Conservation (phyloP, 306 rosid species). For the Lathyrus oleraceus region DNA sequence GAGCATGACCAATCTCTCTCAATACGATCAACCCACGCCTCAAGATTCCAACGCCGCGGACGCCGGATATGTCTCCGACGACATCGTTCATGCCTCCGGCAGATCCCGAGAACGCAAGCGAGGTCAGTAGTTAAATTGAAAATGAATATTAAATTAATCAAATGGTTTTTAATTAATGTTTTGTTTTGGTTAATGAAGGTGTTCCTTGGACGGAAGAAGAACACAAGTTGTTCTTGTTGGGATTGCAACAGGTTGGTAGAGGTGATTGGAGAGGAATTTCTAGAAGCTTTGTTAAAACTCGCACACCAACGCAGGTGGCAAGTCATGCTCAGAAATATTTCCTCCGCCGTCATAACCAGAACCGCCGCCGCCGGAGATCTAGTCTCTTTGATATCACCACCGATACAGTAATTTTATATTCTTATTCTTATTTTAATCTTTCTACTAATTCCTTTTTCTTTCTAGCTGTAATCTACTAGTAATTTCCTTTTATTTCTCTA, state of each 20-base stretch:
- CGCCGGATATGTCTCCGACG: conserved; percentile 87
- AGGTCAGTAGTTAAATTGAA: conserved; percentile 42
- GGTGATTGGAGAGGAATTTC: conserved; percentile 99
- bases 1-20: conserved; percentile 83
- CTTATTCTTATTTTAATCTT: neutral
- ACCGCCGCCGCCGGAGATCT: conserved; percentile 90
- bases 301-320: conserved; percentile 92
- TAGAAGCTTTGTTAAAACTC: conserved; percentile 83
- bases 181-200: conserved; percentile 42
- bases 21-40: conserved; percentile 51
- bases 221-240: conserved; percentile 71
- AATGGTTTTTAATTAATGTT: neutral
- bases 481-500: neutral
- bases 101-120: conserved; percentile 80
- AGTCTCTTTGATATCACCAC: conserved; percentile 92
- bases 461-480: neutral
- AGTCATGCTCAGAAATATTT: conserved; percentile 97
- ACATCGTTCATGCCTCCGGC: conserved; percentile 77
- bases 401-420: conserved; percentile 46
- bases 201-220: conserved; percentile 96
- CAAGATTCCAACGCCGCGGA: conserved; percentile 65
- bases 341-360: conserved; percentile 73
- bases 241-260: conserved; percentile 77
- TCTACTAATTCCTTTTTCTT: neutral
- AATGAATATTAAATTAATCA: no score